Evolutionary conservation across 2,329 filamentous ascomycete species (phyloP).

Genomic region (Fusarium circinatum): DNA sequence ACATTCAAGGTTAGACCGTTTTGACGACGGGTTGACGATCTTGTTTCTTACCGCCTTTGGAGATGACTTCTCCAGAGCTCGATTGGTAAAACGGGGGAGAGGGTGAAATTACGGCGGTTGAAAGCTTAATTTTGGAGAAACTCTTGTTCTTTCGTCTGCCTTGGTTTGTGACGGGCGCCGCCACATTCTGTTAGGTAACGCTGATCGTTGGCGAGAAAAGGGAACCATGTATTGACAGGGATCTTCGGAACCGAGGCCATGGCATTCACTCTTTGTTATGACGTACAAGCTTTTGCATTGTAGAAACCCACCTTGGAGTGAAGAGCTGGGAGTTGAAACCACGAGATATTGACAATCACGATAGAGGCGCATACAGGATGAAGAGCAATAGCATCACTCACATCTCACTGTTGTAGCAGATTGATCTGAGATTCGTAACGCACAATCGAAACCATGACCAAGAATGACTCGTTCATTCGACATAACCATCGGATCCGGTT

Average conservation of each 20-base stretch:
- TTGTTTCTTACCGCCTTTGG: not conserved
- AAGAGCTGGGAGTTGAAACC: not conserved
- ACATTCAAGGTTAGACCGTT: not conserved
- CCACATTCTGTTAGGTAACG: conserved; percentile 2
- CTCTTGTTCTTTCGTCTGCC: not conserved
- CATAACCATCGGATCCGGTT: conserved; percentile 32
- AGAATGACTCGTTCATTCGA: not conserved
- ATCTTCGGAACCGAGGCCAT: conserved; percentile 36
- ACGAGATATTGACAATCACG: accelerated
- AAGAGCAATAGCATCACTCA: no score
- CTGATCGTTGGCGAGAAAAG: not conserved
- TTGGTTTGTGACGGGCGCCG: not conserved
- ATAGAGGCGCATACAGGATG: accelerated
- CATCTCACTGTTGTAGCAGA: not conserved
- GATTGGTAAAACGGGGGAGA: not conserved
- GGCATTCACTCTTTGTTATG: not conserved
- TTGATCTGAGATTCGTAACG: not conserved
- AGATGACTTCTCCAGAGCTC: not conserved
- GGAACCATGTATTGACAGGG: not conserved
- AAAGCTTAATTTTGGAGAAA: not conserved
- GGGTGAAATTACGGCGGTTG: not conserved
- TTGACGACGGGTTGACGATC: not conserved
- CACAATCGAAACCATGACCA: not conserved
- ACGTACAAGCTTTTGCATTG: not conserved
- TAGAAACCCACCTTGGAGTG: no score